Percentiles rank a stretch among this genome's conserved stretches.
Evolutionary conservation across 2,329 filamentous ascomycete genomes (phyloP).

Genomic region (Ophiosphaerella korrae): DNA sequence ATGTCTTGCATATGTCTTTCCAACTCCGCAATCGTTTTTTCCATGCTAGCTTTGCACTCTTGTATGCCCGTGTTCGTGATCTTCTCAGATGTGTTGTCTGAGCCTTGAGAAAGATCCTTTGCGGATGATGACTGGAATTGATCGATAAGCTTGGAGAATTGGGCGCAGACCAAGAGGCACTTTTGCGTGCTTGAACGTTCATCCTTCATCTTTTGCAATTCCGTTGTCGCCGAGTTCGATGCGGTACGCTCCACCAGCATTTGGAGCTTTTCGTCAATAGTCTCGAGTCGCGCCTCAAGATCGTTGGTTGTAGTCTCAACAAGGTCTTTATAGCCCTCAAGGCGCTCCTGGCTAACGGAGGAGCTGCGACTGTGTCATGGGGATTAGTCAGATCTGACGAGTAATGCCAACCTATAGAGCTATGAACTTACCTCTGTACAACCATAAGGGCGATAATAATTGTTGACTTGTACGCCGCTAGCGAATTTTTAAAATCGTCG

Average conservation of each 20-base stretch:
- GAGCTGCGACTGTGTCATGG: conserved; percentile 15
- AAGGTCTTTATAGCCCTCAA: conserved; percentile 16
- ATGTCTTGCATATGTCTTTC: conserved; percentile 14
- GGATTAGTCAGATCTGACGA: not conserved
- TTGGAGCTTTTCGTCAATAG: conserved; percentile 17
- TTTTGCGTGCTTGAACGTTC: conserved; percentile 16
- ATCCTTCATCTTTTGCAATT: conserved; percentile 10
- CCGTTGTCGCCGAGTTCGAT: conserved; percentile 5
- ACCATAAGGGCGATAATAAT: conserved; percentile 48
- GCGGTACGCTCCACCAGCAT: conserved; percentile 1
- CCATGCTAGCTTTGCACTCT: conserved; percentile 10
- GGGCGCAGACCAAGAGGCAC: conserved; percentile 14
- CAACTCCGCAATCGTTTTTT: conserved; percentile 8
- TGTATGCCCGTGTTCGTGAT: conserved; percentile 12
- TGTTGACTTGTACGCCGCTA: conserved; percentile 48
- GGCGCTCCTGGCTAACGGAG: conserved; percentile 7
- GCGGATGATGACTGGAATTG: conserved; percentile 6
- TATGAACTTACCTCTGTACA: conserved; percentile 47
- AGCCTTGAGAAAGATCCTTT: not conserved
- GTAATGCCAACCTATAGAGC: no score
- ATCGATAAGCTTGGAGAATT: conserved; percentile 14
- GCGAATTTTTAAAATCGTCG: conserved; percentile 47
- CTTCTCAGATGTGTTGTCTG: conserved; percentile 2
- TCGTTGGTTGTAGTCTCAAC: conserved; percentile 16
- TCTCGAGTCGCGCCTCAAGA: conserved; percentile 17